These are phyloP conservation scores for Echeveria elegans DNA, from an alignment of 164 flowering plant genomes.

Conservation along the genomic window DNA sequence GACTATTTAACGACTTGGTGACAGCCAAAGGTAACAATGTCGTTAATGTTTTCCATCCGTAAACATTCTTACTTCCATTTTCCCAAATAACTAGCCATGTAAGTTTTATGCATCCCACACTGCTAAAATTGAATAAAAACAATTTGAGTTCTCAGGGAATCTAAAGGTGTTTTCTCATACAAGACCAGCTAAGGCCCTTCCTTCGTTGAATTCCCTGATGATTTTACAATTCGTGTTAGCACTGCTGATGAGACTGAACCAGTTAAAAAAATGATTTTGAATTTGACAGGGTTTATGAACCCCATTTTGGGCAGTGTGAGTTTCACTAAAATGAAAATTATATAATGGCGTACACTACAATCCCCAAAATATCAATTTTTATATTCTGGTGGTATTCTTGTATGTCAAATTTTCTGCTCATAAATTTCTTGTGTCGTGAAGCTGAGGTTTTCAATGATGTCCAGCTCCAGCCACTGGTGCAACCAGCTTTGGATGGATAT, in stretches of 20 bases:
- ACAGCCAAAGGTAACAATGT: conserved; percentile 74
- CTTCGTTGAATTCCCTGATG: conserved; percentile 90
- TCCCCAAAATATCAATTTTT: neutral
- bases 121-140: conserved; percentile 10
- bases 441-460: conserved; percentile 87
- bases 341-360: neutral
- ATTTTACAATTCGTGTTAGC: conserved; percentile 60
- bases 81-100: neutral
- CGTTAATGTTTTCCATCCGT: conserved; percentile 9
- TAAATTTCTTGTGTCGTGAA: conserved; percentile 24
- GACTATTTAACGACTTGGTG: conserved; percentile 86
- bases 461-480: conserved; percentile 95
- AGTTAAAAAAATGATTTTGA: conserved; percentile 91
- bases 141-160: conserved; percentile 53
- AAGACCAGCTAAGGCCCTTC: conserved; percentile 81
- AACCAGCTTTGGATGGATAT: conserved; percentile 96
- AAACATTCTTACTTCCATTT: neutral
- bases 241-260: conserved; percentile 59
- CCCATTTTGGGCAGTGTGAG: conserved; percentile 97
- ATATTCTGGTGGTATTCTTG: neutral
- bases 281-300: conserved; percentile 96
- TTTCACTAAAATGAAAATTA: neutral
- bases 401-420: neutral
- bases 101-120: neutral
- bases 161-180: conserved; percentile 80